Base-by-base conservation (phyloP, 768 basidiomycete species). In the Hericium coralloides region DNA sequence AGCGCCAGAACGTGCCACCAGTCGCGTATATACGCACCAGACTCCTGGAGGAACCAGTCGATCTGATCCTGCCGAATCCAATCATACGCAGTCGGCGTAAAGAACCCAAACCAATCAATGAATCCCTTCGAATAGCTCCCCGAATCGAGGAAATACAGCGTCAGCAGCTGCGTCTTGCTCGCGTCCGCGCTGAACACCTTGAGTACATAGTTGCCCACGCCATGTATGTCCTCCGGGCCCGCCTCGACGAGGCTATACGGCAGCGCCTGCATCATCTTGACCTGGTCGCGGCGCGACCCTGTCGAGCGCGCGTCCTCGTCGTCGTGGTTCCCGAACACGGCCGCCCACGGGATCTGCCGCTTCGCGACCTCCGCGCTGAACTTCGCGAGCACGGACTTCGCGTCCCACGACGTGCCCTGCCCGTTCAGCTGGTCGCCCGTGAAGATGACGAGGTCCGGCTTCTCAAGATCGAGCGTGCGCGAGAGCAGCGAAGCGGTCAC, bases 251-350 rank as follows among this genome's bases (percentile, higher is more conserved):
- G 70, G 53, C 85, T 93, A 66, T 94, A 97, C 0, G 95, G 95
- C 57, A 98, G 74, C 0, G 74, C 79, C 66, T 87, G 84, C 81
- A 93, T 80, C 63, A 85, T 70, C 59, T 74, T 73, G 58, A 92
- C 66, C 65, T 95, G 91, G 17, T 82, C 78, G 31, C 77, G 80
- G 60, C 85, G 83, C 26, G 72, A 63, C 63, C 76, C 62, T 4
- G 39, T 43, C 20, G 18, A 38, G 2, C 61, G 56, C 14, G 85
- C 87, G 52, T 82, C 77, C 58, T 94, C 88, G 47, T 83, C 80
- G 63, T 98, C 95, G 69, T 99, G 95, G 66, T 99, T 98, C 1
- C 95, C 95, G 69, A 98, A 95, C 2, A 98, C 79, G 0, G 85
- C 87, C 3, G 92, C 83, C 95, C 95, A 99, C 0, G 95, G 89